Evolutionary conservation across 768 basidiomycete species (phyloP).

Genomic region (Dentipellis fragilis): DNA sequence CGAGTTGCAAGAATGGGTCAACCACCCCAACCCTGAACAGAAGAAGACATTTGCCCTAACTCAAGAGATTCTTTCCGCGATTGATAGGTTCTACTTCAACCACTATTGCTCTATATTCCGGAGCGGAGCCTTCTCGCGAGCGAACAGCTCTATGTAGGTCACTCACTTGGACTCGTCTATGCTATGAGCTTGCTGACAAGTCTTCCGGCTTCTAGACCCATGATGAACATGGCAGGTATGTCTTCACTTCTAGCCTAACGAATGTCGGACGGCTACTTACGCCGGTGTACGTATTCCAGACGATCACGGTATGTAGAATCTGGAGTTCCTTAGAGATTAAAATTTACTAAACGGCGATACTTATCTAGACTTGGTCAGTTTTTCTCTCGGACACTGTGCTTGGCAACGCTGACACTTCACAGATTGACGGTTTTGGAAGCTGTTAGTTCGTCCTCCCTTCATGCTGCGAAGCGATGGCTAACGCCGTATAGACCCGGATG

Average conservation of each 20-base stretch:
- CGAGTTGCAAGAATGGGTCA: constrained; percentile 82
- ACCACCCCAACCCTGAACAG: constrained; percentile 40
- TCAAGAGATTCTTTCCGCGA: constrained; percentile 59
- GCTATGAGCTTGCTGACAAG: background rate
- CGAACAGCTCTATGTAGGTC: constrained; percentile 83
- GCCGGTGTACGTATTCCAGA: constrained; percentile 29
- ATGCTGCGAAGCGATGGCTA: constrained; percentile 1
- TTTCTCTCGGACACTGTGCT: background rate
- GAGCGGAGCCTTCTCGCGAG: constrained; percentile 81
- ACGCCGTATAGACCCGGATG: constrained; percentile 58
- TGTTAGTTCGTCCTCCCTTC: constrained; percentile 37
- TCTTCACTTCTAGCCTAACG: background rate
- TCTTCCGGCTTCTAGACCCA: constrained; percentile 41
- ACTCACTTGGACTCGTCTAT: background rate
- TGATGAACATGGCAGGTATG: constrained; percentile 81
- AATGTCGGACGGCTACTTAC: background rate
- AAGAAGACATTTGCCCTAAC: constrained; percentile 55
- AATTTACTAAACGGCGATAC: too few relatives aligned
- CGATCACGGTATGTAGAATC: constrained; percentile 57
- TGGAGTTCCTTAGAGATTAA: background rate
- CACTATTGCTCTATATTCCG: constrained; percentile 86
- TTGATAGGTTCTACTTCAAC: constrained; percentile 85
- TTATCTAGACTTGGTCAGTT: constrained; percentile 33
- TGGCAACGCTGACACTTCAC: background rate
- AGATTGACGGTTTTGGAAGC: constrained; percentile 81